phyloP scores from a whole-genome alignment of 1,284 basidiomycete genomes.

The Coniferiporia weirii region DNA sequence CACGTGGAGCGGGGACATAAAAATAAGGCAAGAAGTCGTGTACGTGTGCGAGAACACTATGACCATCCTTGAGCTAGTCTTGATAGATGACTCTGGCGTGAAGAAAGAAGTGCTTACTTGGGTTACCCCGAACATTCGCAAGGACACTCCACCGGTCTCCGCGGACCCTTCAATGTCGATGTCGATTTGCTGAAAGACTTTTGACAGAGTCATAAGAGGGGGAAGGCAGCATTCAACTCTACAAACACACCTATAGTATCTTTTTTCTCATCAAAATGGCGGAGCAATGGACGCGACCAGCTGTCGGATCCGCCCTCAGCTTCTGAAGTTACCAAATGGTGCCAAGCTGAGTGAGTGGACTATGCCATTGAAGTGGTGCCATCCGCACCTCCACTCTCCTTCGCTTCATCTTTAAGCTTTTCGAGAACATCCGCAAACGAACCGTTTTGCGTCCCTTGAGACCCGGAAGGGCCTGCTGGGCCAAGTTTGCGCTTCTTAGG shows the following conservation, averaged over 20 bases:
- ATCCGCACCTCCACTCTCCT: constrained; percentile 38
- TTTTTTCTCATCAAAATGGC: constrained; percentile 48
- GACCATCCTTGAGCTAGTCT: constrained; percentile 51
- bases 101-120: constrained; percentile 42
- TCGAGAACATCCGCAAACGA: constrained; percentile 80
- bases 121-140: constrained; percentile 88
- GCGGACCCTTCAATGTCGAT: constrained; percentile 79
- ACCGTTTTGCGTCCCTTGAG: constrained; percentile 29
- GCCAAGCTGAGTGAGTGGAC: neutral
- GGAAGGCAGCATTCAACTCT: constrained; percentile 15
- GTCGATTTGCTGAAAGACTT: constrained; percentile 93
- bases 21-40: constrained; percentile 88
- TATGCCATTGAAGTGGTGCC: neutral
- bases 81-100: constrained; percentile 3
- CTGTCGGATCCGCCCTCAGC: constrained; percentile 70
- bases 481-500: constrained; percentile 58
- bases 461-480: constrained; percentile 32
- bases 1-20: constrained; percentile 80
- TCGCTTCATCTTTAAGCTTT: constrained; percentile 66
- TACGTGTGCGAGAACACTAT: constrained; percentile 83
- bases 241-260: constrained; percentile 52
- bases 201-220: neutral
- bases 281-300: constrained; percentile 72
- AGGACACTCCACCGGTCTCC: constrained; percentile 46
- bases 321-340: constrained; percentile 32